Evolutionary conservation across 805 yeast genomes (phyloP).

Genomic region (Candida tallmaniae): DNA sequence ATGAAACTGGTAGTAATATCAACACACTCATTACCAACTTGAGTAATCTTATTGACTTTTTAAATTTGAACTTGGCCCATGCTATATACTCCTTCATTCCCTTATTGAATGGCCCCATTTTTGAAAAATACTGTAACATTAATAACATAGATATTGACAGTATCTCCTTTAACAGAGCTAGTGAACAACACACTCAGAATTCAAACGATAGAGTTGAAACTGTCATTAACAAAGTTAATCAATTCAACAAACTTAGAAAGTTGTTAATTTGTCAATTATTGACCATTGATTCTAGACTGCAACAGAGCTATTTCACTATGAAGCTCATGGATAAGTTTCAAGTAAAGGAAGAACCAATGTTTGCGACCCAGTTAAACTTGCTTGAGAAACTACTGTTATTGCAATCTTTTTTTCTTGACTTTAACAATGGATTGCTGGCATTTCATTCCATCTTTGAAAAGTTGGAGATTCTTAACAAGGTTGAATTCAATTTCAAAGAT

Average conservation of each 20-base stretch:
- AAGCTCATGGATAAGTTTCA: conserved; percentile 22
- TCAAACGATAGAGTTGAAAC: conserved; percentile 3
- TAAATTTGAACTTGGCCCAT: conserved; percentile 24
- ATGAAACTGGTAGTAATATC: conserved; percentile 2
- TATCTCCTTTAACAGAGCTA: conserved; percentile 21
- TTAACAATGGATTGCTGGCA: conserved; percentile 19
- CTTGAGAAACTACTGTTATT: conserved; percentile 17
- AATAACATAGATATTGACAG: conserved; percentile 27
- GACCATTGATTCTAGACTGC: conserved; percentile 28
- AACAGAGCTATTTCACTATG: conserved; percentile 26
- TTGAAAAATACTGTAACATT: conserved; percentile 38
- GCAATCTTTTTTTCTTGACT: conserved; percentile 18
- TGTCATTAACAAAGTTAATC: conserved; percentile 11
- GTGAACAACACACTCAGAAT: conserved; percentile 9
- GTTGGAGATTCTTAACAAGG: conserved; percentile 15
- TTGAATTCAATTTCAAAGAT: conserved; percentile 1
- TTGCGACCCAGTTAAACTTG: conserved; percentile 6
- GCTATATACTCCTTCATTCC: conserved; percentile 29
- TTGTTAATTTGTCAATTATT: conserved; percentile 35
- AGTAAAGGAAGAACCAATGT: conserved; percentile 9
- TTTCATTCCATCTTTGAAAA: conserved; percentile 23
- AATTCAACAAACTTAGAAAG: conserved; percentile 35
- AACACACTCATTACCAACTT: conserved; percentile 15
- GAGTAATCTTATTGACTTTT: conserved; percentile 22
- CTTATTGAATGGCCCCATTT: conserved; percentile 29